These are phyloP conservation scores for Daldinia vernicosa DNA, from an alignment of 495 filamentous ascomycete genomes.

Conservation along the genomic window DNA sequence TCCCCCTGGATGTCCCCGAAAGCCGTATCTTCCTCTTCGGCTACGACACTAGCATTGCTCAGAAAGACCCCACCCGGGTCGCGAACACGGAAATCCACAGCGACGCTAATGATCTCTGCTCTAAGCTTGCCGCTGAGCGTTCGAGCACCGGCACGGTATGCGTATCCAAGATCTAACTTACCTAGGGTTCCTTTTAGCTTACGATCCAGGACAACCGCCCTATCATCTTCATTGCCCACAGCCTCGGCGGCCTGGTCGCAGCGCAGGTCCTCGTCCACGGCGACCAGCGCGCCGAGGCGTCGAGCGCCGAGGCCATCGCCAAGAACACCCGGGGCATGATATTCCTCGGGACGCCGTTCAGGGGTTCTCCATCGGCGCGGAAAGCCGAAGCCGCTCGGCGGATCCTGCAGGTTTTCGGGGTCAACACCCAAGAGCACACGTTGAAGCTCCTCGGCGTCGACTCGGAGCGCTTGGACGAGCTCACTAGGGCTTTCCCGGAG, in stretches of 20 bases:
- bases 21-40: background rate
- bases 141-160: background rate
- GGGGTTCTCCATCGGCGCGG: background rate
- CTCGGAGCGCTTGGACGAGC: background rate
- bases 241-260: background rate
- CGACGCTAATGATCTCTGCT: background rate
- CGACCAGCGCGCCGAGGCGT: background rate
- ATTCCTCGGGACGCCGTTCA: conserved; percentile 1
- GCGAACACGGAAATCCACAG: background rate
- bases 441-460: background rate
- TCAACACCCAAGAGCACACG: background rate
- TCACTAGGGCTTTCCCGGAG: background rate
- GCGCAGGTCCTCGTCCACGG: background rate
- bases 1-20: background rate
- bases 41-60: background rate
- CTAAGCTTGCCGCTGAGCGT: background rate
- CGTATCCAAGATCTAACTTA: background rate
- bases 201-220: background rate
- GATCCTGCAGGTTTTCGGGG: background rate
- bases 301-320: background rate
- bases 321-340: background rate
- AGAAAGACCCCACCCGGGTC: background rate
- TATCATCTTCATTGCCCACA: background rate
- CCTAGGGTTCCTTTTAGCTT: background rate
- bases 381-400: background rate